Percentiles rank a stretch among this genome's conserved stretches.
Conservation (phyloP, 306 rosid genomes). For the Prunus davidiana region DNA sequence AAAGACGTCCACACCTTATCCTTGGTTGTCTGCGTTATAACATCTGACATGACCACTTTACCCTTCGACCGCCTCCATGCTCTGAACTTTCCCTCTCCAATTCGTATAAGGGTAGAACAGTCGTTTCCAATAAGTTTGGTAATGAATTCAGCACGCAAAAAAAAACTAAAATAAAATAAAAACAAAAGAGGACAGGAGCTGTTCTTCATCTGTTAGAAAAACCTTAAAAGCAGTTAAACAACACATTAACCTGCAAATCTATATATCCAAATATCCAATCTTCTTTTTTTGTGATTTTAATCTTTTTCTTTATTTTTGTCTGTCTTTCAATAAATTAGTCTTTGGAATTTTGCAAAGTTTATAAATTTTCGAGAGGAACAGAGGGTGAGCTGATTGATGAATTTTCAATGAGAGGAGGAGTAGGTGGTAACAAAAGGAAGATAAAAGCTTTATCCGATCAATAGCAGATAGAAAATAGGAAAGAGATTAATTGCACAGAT, state of each 20-base stretch:
- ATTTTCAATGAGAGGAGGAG: slow-evolving; percentile 16
- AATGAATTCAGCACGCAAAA: not conserved
- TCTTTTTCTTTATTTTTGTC: not conserved
- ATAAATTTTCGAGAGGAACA: not conserved
- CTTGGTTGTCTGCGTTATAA: no score
- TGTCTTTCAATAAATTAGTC: slow-evolving; percentile 1
- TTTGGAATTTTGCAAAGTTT: slow-evolving; percentile 4
- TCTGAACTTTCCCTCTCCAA: not conserved
- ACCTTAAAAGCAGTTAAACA: slow-evolving; percentile 27
- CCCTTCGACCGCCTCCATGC: not conserved
- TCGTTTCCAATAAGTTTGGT: not conserved
- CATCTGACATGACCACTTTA: not conserved
- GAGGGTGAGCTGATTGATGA: slow-evolving; percentile 14
- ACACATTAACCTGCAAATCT: slow-evolving; percentile 17
- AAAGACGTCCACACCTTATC: not conserved
- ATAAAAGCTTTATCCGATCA: slow-evolving; percentile 28
- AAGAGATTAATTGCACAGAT: not conserved
- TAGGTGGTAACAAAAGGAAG: slow-evolving; percentile 9
- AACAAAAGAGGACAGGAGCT: not conserved
- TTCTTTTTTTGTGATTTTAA: not conserved
- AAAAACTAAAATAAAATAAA: not conserved
- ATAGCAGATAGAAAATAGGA: not conserved
- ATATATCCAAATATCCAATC: not conserved
- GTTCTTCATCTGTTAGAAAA: slow-evolving; percentile 1
- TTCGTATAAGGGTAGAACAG: not conserved